Evolutionary conservation across 2,329 filamentous ascomycete genomes (phyloP).

Genomic region (Exophiala sp.): DNA sequence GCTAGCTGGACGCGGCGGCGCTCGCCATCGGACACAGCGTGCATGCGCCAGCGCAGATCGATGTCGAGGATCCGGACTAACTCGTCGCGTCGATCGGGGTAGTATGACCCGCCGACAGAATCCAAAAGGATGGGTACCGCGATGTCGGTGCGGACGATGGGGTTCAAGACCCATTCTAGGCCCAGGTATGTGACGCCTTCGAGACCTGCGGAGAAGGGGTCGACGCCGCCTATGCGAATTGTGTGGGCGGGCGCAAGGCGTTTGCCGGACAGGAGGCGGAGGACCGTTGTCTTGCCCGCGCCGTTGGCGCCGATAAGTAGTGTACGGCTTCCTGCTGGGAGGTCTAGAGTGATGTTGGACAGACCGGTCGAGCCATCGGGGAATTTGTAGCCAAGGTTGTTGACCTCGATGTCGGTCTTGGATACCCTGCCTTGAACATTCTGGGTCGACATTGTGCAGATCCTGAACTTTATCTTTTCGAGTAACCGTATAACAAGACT

Average conservation of each 20-base stretch:
- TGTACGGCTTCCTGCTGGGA: conserved; percentile 81
- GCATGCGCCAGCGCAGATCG: conserved; percentile 89
- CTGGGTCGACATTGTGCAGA: too few relatives aligned
- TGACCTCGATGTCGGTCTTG: conserved; percentile 64
- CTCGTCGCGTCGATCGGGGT: conserved; percentile 77
- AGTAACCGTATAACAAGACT: too few relatives aligned
- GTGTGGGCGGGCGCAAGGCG: conserved; percentile 75
- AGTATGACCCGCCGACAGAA: conserved; percentile 82
- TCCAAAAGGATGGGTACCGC: conserved; percentile 80
- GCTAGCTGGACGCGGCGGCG: conserved; percentile 86
- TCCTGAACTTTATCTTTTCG: too few relatives aligned
- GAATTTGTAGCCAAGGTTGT: conserved; percentile 80
- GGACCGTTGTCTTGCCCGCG: conserved; percentile 92
- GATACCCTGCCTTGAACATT: too few relatives aligned
- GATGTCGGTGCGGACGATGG: conserved; percentile 92
- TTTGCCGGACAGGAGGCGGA: conserved; percentile 91
- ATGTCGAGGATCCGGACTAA: conserved; percentile 86
- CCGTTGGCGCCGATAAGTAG: conserved; percentile 93
- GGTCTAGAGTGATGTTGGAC: conserved; percentile 65
- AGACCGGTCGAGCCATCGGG: conserved; percentile 80
- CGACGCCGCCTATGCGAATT: conserved; percentile 75
- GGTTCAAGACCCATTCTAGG: conserved; percentile 96
- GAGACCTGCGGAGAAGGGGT: conserved; percentile 85
- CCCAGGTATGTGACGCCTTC: conserved; percentile 97
- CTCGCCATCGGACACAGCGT: conserved; percentile 91